Evolutionary conservation across 2,329 filamentous ascomycete genomes (phyloP), one percentile per base, ranked within the genome.

Genomic region (Chrysoporthe austroafricana): DNA sequence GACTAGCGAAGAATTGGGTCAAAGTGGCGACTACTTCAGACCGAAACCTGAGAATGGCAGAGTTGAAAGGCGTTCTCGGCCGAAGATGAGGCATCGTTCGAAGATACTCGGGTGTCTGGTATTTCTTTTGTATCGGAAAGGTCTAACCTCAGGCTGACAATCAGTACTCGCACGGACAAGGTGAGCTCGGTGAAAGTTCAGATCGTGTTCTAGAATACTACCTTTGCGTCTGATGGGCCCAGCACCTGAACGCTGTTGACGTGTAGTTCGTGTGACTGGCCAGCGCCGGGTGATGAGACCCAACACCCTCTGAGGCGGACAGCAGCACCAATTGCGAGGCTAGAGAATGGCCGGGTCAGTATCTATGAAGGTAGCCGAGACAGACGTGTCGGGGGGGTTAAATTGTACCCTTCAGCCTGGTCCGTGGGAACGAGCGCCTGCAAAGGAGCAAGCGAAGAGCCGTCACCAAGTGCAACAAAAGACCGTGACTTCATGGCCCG

Each of bases 101-200:
- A 70, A 99, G 87, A 77, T 91, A 98, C 76, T 98, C 95, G 62
- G 91, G 84, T 5, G 90, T 93, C 73, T 97, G 94, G 73, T 96
- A 97, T 80, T 98, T 98, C 80, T 97, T 97, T 80, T 99, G 96
- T 34, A 99, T 88, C 3, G 96, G 96, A 76, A 93, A 97, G 70
- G 90, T 92, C 92, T 98, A 75, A 39, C 67, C 69, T 70, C 66
- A 34, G 61, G 43, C 56, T 13, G 9, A 44, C 34, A 16, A 36
- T 57, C 68, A 73, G 67, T 43, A 64, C 64, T 64, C 43, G 66
- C 64, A 59, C n/a, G 21, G 11, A 32, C 39, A 52, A 52, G 26
- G n/a, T 18, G 44, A 39, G 21, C n/a, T 14, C 36, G 42, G 42
- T 5, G 32, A 7, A 0, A 11, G 13, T 9, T 42, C 21, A 26